A percentile compares a stretch with the other conserved stretches of the same genome.
These are phyloP conservation scores for Pedinophyceae sp. DNA, from an alignment of 139 green algal genomes.

Conservation along the genomic window DNA sequence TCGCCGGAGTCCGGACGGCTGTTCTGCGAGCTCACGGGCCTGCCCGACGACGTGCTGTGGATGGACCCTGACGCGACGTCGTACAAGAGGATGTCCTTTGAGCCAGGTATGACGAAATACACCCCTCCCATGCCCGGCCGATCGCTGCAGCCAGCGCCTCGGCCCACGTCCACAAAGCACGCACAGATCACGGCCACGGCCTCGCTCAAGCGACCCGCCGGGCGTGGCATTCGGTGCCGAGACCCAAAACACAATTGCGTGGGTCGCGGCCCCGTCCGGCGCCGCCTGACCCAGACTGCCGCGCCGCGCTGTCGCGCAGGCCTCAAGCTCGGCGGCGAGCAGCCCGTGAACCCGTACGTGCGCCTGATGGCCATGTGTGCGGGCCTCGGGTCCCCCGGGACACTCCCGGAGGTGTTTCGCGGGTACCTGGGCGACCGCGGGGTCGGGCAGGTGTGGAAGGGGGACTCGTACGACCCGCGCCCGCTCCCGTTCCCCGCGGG, in stretches of 20 bases:
- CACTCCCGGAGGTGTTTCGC: constrained; percentile 15
- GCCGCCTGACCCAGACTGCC: neutral
- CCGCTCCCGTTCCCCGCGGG: neutral
- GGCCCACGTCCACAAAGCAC: no score
- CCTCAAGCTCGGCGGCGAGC: constrained; percentile 3
- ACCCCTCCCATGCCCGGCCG: no score
- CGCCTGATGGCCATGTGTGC: constrained; percentile 22
- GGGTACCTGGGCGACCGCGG: constrained; percentile 16
- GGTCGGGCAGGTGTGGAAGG: constrained; percentile 8
- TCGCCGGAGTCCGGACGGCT: neutral
- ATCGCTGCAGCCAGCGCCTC: no score
- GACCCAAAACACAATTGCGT: neutral
- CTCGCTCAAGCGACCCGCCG: no score
- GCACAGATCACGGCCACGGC: no score
- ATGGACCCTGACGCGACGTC: no score
- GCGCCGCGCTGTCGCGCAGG: constrained; percentile 1
- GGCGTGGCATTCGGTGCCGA: neutral
- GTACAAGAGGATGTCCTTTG: no score
- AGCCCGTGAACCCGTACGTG: constrained; percentile 8
- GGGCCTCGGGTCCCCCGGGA: constrained; percentile 22
- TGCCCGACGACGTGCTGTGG: neutral
- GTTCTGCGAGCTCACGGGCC: neutral
- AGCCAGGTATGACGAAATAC: no score
- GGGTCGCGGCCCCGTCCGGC: no score
- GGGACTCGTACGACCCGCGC: constrained; percentile 4